phyloP scores from a whole-genome alignment of 2,329 filamentous ascomycete genomes.

The Nemania sp. region DNA sequence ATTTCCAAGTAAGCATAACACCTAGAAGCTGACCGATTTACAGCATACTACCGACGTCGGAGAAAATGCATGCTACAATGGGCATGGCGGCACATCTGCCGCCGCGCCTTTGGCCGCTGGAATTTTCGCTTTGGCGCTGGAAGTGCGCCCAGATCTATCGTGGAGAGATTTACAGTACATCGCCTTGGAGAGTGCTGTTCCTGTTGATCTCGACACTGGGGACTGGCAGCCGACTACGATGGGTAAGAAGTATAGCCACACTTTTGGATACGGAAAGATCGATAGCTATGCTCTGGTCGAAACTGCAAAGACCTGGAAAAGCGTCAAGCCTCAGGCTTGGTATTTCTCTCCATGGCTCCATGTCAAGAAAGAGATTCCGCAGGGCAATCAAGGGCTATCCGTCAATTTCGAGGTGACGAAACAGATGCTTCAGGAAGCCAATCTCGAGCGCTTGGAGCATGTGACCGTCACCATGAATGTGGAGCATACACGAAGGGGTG shows the following conservation, averaged over 20 bases:
- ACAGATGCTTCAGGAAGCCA: conserved; percentile 79
- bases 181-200: conserved; percentile 80
- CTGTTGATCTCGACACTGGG: conserved; percentile 69
- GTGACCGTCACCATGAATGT: conserved; percentile 98
- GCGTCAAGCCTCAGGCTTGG: conserved; percentile 96
- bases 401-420: conserved; percentile 81
- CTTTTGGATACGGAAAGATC: conserved; percentile 93
- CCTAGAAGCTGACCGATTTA: conserved; percentile 3
- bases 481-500: conserved; percentile 81
- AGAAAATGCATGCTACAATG: conserved; percentile 72
- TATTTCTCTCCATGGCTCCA: conserved; percentile 92
- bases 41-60: conserved; percentile 95
- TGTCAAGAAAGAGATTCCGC: conserved; percentile 81
- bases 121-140: conserved; percentile 84
- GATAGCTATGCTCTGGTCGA: conserved; percentile 87
- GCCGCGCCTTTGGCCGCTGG: conserved; percentile 92
- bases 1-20: not conserved
- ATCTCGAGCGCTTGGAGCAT: conserved; percentile 86
- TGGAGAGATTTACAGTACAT: conserved; percentile 97
- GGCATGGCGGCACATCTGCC: conserved; percentile 94
- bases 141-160: conserved; percentile 80
- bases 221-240: conserved; percentile 83
- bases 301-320: conserved; percentile 79
- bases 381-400: conserved; percentile 78
- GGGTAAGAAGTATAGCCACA: conserved; percentile 88